Evolutionary conservation across 495 filamentous ascomycete genomes (phyloP).

Genomic region (Aspergillus biplanus): DNA sequence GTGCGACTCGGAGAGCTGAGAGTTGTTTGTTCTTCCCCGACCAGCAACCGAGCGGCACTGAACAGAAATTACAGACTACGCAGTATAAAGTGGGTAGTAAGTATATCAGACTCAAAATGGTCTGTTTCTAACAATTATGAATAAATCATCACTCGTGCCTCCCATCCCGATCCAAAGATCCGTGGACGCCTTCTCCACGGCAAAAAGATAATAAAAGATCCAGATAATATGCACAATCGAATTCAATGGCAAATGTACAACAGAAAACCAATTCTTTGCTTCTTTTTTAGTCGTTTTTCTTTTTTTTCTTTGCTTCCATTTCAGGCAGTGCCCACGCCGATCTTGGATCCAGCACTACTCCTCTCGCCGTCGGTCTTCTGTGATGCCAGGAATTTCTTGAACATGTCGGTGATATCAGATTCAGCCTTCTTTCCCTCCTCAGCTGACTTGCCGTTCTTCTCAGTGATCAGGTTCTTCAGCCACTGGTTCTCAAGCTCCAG

Average conservation of each 20-base stretch:
- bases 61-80: no score
- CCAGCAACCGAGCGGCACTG: no score
- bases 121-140: conserved; percentile 10
- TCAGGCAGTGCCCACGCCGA: conserved; percentile 40
- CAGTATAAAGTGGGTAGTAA: no score
- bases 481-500: conserved; percentile 96
- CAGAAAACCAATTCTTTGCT: conserved; percentile 5
- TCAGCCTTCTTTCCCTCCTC: conserved; percentile 45
- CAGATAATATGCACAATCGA: conserved; percentile 12
- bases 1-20: no score
- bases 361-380: conserved; percentile 39
- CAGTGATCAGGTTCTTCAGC: conserved; percentile 89
- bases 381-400: conserved; percentile 51
- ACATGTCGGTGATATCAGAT: conserved; percentile 52
- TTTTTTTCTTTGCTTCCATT: background rate
- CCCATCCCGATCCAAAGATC: conserved; percentile 13
- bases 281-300: conserved; percentile 3
- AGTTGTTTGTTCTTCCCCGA: no score
- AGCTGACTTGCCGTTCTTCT: conserved; percentile 70
- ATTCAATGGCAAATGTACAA: conserved; percentile 14
- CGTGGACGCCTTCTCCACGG: conserved; percentile 25
- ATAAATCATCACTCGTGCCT: conserved; percentile 25
- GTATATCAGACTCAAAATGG: background rate
- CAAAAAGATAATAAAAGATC: conserved; percentile 10
- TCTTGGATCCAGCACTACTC: conserved; percentile 44